Conservation (phyloP, 352 stramenopile species). For the Globisporangium echinulatum region DNA sequence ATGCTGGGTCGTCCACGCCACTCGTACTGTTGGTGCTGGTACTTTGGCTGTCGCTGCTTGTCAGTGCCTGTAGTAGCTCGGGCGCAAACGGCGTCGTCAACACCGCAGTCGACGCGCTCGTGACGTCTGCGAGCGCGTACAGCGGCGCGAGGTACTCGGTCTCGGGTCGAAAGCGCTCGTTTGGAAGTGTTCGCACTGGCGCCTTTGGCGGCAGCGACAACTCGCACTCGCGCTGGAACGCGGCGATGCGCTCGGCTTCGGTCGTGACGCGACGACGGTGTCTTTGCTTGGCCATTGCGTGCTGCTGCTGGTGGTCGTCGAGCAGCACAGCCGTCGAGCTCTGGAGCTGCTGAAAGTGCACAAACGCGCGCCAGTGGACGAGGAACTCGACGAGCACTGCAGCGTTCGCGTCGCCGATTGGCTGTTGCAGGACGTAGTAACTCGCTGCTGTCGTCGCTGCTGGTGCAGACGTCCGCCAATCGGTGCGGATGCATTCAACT, state of each 20-base stretch:
- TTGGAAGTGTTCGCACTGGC: background rate
- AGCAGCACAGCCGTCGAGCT: slow-evolving; percentile 29
- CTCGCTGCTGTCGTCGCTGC: background rate
- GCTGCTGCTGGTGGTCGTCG: slow-evolving; percentile 11
- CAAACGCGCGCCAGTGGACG: slow-evolving; percentile 42
- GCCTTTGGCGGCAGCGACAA: background rate
- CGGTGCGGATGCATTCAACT: slow-evolving; percentile 9
- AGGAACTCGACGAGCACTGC: slow-evolving; percentile 25
- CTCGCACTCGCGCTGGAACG: slow-evolving; percentile 1
- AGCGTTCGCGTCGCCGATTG: background rate
- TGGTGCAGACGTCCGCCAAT: too few species aligned
- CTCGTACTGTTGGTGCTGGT: background rate
- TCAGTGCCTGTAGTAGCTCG: slow-evolving; percentile 16
- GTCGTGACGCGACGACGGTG: slow-evolving; percentile 4
- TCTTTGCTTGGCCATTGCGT: slow-evolving; percentile 1
- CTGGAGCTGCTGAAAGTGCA: slow-evolving; percentile 48
- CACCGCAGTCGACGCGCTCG: slow-evolving; percentile 16
- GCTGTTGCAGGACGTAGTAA: slow-evolving; percentile 11
- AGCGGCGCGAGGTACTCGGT: slow-evolving; percentile 46
- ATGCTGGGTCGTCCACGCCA: background rate
- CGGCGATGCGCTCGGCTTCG: slow-evolving; percentile 8
- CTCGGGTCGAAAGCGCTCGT: slow-evolving; percentile 33
- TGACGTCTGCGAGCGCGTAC: slow-evolving; percentile 32
- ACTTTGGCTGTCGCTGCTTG: background rate
- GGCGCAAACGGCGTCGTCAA: slow-evolving; percentile 24